These are phyloP conservation scores for Globisporangium cederbergense DNA, from an alignment of 352 stramenopile species.

Conservation along the genomic window DNA sequence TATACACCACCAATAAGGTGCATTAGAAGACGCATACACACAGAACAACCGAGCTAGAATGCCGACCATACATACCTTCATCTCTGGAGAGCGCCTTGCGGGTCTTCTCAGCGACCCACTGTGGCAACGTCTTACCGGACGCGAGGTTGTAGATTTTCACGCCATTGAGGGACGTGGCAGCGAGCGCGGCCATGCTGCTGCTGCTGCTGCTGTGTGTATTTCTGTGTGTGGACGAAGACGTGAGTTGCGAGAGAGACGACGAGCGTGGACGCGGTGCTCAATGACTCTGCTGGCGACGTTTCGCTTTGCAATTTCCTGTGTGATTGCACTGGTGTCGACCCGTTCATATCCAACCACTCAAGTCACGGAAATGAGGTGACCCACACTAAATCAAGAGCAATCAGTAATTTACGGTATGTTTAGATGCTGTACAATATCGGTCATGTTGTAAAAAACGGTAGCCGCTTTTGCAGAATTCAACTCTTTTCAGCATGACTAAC, in stretches of 20 bases:
- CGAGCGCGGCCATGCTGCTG: constrained; percentile 63
- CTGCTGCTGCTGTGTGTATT: constrained; percentile 1
- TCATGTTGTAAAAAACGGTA: no score
- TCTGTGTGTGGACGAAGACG: neutral
- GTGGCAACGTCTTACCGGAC: constrained; percentile 91
- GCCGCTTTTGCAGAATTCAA: no score
- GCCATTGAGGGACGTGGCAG: constrained; percentile 86
- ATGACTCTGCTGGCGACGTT: constrained; percentile 13
- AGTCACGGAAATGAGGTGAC: neutral
- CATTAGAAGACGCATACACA: constrained; percentile 6
- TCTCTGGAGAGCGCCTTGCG: constrained; percentile 69
- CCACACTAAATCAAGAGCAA: no score
- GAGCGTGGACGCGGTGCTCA: neutral
- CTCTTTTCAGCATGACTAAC: no score
- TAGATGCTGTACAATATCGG: no score
- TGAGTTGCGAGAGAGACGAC: neutral
- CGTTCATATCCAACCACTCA: neutral
- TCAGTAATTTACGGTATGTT: no score
- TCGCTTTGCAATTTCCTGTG: constrained; percentile 8
- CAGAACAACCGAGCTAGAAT: neutral
- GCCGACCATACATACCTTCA: constrained; percentile 27
- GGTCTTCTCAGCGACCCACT: constrained; percentile 93
- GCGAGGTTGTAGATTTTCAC: constrained; percentile 96
- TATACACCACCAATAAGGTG: constrained; percentile 16
- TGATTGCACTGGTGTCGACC: neutral